Conservation (phyloP, 2,329 filamentous ascomycete genomes). For the Ambrosiella cleistominuta region DNA sequence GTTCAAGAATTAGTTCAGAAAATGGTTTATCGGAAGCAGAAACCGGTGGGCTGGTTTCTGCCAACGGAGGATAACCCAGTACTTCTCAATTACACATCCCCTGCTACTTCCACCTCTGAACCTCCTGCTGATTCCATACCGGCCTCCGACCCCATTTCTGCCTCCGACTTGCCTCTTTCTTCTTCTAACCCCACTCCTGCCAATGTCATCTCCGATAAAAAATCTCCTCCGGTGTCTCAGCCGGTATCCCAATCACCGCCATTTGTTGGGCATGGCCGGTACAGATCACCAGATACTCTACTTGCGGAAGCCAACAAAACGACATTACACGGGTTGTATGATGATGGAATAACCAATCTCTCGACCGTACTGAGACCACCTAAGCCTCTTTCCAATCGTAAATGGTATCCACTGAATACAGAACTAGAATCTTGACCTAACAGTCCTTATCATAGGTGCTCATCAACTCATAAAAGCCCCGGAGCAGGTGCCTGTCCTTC, state of each 20-base stretch:
- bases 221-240: too few species aligned
- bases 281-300: not conserved
- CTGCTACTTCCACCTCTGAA: too few species aligned
- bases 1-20: too few species aligned
- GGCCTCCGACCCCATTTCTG: too few species aligned
- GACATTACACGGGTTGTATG: not conserved
- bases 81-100: too few species aligned
- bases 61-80: too few species aligned
- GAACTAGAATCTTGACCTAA: not conserved
- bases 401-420: not conserved
- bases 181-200: not conserved
- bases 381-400: not conserved
- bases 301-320: not conserved
- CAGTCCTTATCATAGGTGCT: conserved; percentile 1
- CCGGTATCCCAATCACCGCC: too few species aligned
- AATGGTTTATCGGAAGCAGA: too few species aligned
- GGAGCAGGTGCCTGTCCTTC: not conserved
- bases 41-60: too few species aligned
- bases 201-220: not conserved
- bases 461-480: conserved; percentile 6
- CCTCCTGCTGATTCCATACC: too few species aligned
- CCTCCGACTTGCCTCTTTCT: too few species aligned
- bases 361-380: not conserved
- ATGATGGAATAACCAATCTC: not conserved
- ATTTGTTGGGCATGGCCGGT: not conserved